Percentiles rank a stretch among this genome's conserved stretches.
Evolutionary conservation across 768 basidiomycete species (phyloP).

Genomic region (Suillus plorans): DNA sequence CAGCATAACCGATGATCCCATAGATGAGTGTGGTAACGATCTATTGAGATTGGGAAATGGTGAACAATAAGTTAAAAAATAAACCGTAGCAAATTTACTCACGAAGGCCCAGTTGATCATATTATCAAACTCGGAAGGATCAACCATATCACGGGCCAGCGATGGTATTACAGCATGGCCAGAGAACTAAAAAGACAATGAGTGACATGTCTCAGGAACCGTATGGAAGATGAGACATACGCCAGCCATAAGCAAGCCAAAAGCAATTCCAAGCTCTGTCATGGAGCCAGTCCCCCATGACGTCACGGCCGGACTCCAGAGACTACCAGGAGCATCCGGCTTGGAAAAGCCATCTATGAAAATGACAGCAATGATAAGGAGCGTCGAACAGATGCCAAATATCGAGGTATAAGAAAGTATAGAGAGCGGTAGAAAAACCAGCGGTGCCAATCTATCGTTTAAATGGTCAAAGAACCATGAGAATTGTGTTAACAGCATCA

Average conservation of each 20-base stretch:
- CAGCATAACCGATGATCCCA: conserved; percentile 70
- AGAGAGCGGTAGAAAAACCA: conserved; percentile 81
- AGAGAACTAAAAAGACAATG: conserved; percentile 57
- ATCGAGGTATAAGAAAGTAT: conserved; percentile 88
- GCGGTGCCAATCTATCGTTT: conserved; percentile 65
- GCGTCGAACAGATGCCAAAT: conserved; percentile 76
- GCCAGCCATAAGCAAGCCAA: conserved; percentile 92
- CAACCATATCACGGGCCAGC: conserved; percentile 84
- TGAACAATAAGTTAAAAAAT: conserved; percentile 4
- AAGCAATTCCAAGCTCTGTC: conserved; percentile 69
- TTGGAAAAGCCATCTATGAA: conserved; percentile 82
- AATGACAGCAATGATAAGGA: conserved; percentile 74
- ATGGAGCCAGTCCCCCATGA: conserved; percentile 51
- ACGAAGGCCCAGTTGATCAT: conserved; percentile 91
- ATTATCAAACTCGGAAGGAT: conserved; percentile 74
- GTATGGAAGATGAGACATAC: conserved; percentile 40
- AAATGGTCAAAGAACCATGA: conserved; percentile 1
- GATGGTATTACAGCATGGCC: conserved; percentile 93
- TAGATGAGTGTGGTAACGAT: conserved; percentile 62
- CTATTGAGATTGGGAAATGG: conserved; percentile 32
- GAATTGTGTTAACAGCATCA: not conserved
- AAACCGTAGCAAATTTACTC: conserved; percentile 26
- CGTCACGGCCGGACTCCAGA: conserved; percentile 76
- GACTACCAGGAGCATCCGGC: conserved; percentile 70
- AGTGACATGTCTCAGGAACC: not conserved